Conservation (phyloP, 169 alveolate species). For the Plasmodium gaboni region DNA sequence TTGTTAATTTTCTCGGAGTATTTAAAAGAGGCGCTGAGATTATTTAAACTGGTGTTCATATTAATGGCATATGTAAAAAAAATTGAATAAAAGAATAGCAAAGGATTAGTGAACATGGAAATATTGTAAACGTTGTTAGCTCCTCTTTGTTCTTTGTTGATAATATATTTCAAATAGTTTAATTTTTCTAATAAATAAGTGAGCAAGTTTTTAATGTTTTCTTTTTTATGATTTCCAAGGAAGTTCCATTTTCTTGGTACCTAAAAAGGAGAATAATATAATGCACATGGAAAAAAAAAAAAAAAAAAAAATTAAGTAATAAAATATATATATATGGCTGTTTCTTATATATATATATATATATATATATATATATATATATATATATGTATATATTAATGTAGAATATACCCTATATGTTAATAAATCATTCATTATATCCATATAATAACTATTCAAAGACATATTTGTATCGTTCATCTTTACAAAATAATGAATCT, state of each 20-base stretch:
- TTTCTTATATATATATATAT: too few species aligned
- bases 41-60: slow-evolving; percentile 19
- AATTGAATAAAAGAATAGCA: slow-evolving; percentile 48
- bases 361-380: not conserved
- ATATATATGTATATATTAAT: not conserved
- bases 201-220: slow-evolving; percentile 23
- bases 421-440: slow-evolving; percentile 8
- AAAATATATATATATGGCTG: not conserved
- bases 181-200: slow-evolving; percentile 13
- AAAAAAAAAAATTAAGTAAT: not conserved
- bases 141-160: slow-evolving; percentile 56
- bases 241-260: slow-evolving; percentile 43
- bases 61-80: slow-evolving; percentile 41
- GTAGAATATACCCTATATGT: slow-evolving; percentile 12
- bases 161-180: slow-evolving; percentile 22
- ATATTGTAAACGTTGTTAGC: slow-evolving; percentile 24
- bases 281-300: not conserved
- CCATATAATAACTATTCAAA: not conserved
- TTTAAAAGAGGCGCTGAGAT: slow-evolving; percentile 19
- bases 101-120: slow-evolving; percentile 45
- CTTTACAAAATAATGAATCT: slow-evolving; percentile 14
- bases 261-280: not conserved
- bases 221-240: slow-evolving; percentile 32
- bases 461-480: not conserved
- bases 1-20: slow-evolving; percentile 27